Percentiles rank a stretch among this genome's conserved stretches.
Evolutionary conservation across 1,139 yeast genomes (phyloP).

Genomic region (Yamadazyma dendronema): DNA sequence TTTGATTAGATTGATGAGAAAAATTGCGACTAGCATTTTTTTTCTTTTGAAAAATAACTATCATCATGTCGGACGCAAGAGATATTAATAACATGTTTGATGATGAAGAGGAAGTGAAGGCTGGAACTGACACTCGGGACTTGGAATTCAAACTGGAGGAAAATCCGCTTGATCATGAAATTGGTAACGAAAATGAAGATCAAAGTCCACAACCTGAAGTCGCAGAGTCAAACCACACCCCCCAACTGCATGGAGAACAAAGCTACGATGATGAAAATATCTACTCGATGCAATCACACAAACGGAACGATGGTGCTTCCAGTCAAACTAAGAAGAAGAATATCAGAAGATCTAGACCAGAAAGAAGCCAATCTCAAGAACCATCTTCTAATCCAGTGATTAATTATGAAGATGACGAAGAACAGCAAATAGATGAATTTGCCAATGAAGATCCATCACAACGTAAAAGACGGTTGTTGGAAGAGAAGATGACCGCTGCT

Average conservation of each 20-base stretch:
- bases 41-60: background rate
- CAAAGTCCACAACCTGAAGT: background rate
- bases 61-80: constrained; percentile 1
- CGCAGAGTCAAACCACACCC: too few species aligned
- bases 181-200: constrained; percentile 9
- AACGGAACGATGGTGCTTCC: constrained; percentile 17
- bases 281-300: constrained; percentile 33
- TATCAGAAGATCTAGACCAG: constrained; percentile 27
- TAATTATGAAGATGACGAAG: constrained; percentile 9
- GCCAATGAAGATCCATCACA: constrained; percentile 45
- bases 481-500: constrained; percentile 77
- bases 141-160: background rate
- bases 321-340: constrained; percentile 38
- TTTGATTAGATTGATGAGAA: constrained; percentile 23
- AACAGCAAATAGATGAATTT: constrained; percentile 13
- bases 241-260: too few species aligned
- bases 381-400: constrained; percentile 10
- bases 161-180: background rate
- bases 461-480: constrained; percentile 72
- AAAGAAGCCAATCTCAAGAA: constrained; percentile 8
- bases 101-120: constrained; percentile 11
- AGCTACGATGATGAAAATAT: constrained; percentile 29
- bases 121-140: constrained; percentile 4
- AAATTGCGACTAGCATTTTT: constrained; percentile 4
- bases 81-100: constrained; percentile 14